Evolutionary conservation across 2,329 filamentous ascomycete species (phyloP), one percentile per base, ranked within the genome.

Genomic region (Pseudogymnoascus sp.): DNA sequence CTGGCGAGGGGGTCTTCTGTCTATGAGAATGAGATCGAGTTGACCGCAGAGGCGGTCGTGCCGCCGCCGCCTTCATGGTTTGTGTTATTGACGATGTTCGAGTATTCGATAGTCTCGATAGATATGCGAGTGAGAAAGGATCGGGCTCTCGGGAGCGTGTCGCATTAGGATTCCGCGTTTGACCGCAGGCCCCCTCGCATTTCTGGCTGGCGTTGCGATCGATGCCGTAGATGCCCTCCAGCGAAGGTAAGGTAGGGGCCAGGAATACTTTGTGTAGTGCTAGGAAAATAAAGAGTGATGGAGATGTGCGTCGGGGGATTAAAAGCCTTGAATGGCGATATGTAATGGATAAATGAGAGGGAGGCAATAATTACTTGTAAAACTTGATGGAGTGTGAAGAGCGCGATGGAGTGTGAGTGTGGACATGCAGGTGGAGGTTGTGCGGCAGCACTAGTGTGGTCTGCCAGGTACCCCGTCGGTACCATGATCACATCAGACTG

Each of bases 61-160:
- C 65, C 12, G 67, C 65, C 12, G 67, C 62, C 22, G 69, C 65
- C 65, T 70, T 71, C 71, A 73, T 73, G 11, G 58, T 67, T 64
- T 41, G 11, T 55, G 28, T 22, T 55, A 22, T 55, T 55, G 28
- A 11, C 49, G 28, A 14, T 7, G 28, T 55, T 55, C 9, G 28
- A 55, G 11, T 55, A 55, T 55, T 22, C 49, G 49, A 33, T 55
- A 14, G 28, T 19, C 14, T 55, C 28, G 49, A 55, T 55, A 22
- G 16, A 33, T 33, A 14, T 55, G 49, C 49, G 49, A 55, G 49
- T 28, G 49, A 19, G 28, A 28, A 55, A 33, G 5, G 25, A 14
- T 33, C 49, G 49, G 49, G 45, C 25, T 55, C 16, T 55, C 28
- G 14, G 28, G 49, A 55, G 49, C 49, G 49, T 55, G n/a, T 55